Evolutionary conservation across 1,284 basidiomycete species (phyloP).

Genomic region (Wallemia ichthyophaga): DNA sequence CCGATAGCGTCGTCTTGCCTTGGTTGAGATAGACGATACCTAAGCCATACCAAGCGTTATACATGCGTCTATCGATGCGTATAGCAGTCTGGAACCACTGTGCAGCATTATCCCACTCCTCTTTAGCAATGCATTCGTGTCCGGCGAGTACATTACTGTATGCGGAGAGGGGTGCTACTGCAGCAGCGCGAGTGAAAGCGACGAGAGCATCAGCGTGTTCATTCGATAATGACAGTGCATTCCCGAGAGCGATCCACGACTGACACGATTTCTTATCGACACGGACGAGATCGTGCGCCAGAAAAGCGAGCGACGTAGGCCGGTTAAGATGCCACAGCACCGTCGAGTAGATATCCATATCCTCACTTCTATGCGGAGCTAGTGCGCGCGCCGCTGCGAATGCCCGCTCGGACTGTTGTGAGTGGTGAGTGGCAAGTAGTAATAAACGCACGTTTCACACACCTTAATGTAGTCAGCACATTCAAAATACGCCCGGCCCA

Average conservation of each 20-base stretch:
- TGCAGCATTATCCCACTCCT: constrained; percentile 65
- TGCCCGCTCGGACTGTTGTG: constrained; percentile 45
- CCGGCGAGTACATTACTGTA: constrained; percentile 82
- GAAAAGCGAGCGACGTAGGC: constrained; percentile 47
- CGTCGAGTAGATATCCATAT: constrained; percentile 83
- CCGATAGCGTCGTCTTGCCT: constrained; percentile 62
- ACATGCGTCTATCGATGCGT: constrained; percentile 58
- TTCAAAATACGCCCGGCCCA: constrained; percentile 62
- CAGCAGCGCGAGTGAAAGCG: constrained; percentile 63
- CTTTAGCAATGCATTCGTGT: constrained; percentile 63
- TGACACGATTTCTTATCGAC: constrained; percentile 51
- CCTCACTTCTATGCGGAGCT: constrained; percentile 53
- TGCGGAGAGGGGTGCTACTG: constrained; percentile 24
- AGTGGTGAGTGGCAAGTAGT: too few relatives aligned
- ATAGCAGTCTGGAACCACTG: constrained; percentile 66
- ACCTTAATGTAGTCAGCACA: constrained; percentile 56
- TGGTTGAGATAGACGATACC: constrained; percentile 73
- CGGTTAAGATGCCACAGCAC: constrained; percentile 69
- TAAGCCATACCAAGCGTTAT: constrained; percentile 95
- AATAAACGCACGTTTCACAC: constrained; percentile 1
- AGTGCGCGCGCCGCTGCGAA: constrained; percentile 46
- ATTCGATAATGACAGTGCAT: constrained; percentile 67
- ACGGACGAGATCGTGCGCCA: constrained; percentile 61
- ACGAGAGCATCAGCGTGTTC: constrained; percentile 66
- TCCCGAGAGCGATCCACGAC: constrained; percentile 80